Conservation (phyloP, 2,329 filamentous ascomycete species). For the Cladosporium sp. region DNA sequence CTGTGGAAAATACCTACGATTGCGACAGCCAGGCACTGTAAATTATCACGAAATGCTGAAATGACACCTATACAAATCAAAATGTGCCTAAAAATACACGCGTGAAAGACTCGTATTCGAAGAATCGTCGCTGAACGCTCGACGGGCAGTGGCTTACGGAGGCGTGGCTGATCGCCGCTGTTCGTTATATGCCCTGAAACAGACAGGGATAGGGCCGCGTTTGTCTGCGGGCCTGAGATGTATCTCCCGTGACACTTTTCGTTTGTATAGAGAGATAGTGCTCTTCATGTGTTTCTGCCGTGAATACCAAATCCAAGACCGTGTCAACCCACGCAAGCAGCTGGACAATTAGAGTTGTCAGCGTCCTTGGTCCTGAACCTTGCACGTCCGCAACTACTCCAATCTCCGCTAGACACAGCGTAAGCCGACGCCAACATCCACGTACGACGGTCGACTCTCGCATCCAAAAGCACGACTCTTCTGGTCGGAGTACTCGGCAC, state of each 20-base stretch:
- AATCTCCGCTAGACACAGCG: background rate
- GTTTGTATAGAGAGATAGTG: too few species aligned
- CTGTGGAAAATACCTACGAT: background rate
- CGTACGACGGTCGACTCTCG: background rate
- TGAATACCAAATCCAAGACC: too few species aligned
- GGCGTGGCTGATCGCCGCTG: slow-evolving; percentile 1
- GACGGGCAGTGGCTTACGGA: slow-evolving; percentile 2
- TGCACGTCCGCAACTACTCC: too few species aligned
- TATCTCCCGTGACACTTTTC: background rate
- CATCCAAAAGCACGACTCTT: background rate
- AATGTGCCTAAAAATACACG: background rate
- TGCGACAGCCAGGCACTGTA: background rate
- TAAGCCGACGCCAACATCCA: background rate
- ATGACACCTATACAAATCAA: slow-evolving; percentile 6
- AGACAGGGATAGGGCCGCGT: slow-evolving; percentile 1
- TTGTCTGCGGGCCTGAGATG: background rate
- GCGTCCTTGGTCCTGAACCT: too few species aligned
- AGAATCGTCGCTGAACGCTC: background rate
- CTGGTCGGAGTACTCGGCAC: background rate
- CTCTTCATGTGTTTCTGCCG: too few species aligned
- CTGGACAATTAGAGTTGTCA: too few species aligned
- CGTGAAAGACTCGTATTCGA: background rate
- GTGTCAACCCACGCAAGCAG: too few species aligned
- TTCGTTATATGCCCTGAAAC: slow-evolving; percentile 1
- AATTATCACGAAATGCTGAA: slow-evolving; percentile 7